Conservation (phyloP, 345 rosid genomes). For the Linum tenue region DNA sequence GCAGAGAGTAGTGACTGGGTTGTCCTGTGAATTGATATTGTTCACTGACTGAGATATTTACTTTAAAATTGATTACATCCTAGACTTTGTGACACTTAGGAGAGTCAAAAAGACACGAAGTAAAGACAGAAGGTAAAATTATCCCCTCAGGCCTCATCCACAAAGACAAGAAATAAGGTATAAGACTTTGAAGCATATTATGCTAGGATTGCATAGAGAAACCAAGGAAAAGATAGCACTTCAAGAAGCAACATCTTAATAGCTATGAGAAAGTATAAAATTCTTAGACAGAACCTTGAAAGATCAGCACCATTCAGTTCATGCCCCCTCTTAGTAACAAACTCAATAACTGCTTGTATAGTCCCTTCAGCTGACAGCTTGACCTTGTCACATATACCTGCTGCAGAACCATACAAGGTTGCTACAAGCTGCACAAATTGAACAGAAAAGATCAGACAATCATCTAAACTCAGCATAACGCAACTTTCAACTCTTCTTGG, state of each 20-base stretch:
- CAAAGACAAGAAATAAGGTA: background rate
- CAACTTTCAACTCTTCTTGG: slow-evolving; percentile 10
- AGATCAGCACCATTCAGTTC: slow-evolving; percentile 67
- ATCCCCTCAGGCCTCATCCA: background rate
- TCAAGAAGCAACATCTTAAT: background rate
- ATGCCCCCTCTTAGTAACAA: slow-evolving; percentile 65
- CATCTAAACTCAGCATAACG: slow-evolving; percentile 6
- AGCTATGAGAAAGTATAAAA: slow-evolving; percentile 9
- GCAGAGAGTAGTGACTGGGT: slow-evolving; percentile 88
- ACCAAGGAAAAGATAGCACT: slow-evolving; percentile 3
- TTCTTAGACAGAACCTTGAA: slow-evolving; percentile 42
- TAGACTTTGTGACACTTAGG: background rate
- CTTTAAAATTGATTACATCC: background rate
- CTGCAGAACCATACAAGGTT: slow-evolving; percentile 58
- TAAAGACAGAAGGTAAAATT: background rate
- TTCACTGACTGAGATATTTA: slow-evolving; percentile 1
- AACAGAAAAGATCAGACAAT: slow-evolving; percentile 21
- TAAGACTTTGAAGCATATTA: background rate
- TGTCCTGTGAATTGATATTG: slow-evolving; percentile 41
- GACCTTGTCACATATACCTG: slow-evolving; percentile 78
- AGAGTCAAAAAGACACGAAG: background rate
- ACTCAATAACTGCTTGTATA: slow-evolving; percentile 86
- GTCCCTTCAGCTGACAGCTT: slow-evolving; percentile 94
- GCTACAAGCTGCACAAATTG: slow-evolving; percentile 66
- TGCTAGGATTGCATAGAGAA: slow-evolving; percentile 1